Conservation (phyloP, 768 basidiomycete species). For the Serendipita sp. region DNA sequence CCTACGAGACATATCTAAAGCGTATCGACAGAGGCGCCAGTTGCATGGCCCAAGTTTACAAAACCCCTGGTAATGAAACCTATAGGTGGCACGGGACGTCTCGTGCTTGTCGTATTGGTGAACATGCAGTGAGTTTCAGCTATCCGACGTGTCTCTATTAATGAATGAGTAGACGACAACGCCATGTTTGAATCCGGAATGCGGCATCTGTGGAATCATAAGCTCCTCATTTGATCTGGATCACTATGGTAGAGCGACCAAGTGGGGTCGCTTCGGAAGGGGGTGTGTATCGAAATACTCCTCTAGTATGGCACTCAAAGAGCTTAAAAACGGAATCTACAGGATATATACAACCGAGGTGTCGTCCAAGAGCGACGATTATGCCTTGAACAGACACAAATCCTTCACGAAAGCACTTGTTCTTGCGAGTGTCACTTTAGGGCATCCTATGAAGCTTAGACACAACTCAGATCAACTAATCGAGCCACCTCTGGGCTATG, state of each 20-base stretch:
- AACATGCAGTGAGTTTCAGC: background rate
- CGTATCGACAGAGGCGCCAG: too few species aligned
- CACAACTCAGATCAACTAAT: background rate
- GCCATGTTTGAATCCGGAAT: conserved; percentile 39
- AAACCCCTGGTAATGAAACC: background rate
- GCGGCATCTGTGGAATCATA: conserved; percentile 49
- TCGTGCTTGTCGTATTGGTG: background rate
- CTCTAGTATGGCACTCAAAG: too few species aligned
- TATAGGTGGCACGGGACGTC: background rate
- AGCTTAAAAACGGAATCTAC: too few species aligned
- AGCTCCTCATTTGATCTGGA: conserved; percentile 46
- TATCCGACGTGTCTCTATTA: too few species aligned
- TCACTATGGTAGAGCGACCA: conserved; percentile 35
- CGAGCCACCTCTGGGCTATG: background rate
- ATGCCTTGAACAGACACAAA: background rate
- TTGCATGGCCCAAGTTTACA: too few species aligned
- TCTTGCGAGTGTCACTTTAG: background rate
- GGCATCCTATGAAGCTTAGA: background rate
- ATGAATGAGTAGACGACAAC: conserved; percentile 17
- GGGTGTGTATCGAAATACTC: background rate
- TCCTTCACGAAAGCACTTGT: background rate
- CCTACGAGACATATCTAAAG: too few species aligned
- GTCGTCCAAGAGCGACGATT: background rate
- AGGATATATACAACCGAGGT: background rate
- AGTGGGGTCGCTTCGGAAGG: conserved; percentile 44